Base-by-base conservation (phyloP, 2,329 filamentous ascomycete species). In the Aspergillus transmontanensis region DNA sequence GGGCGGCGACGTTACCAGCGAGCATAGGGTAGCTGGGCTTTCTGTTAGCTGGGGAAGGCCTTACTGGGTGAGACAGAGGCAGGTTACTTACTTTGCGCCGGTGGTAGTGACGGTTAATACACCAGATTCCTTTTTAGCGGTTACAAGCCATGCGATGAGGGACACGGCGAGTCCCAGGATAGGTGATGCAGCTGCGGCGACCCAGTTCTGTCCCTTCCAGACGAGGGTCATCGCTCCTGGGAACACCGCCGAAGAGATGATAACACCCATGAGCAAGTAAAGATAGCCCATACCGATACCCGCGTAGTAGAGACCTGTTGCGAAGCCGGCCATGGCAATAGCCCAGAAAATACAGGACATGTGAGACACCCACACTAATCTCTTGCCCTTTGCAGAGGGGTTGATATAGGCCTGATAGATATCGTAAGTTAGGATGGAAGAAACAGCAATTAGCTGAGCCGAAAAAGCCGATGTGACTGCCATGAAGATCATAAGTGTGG, bases 231-330 rank as follows among this genome's bases (percentile, higher is more conserved):
- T 81, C 0, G 92, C 90, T 0, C 92, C 91, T 0, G 94, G 93
- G 14, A 97, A 84, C 4, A 96, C 93, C 3, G 92, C 93, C 0
- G 91, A 87, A 0, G 90, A 93, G 73, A 97, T 95, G 71, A 97
- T 92, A 57, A 93, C 91, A 9, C 93, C 94, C 93, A 97, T 97
- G 73, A 96, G 86, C 1, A 96, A 82, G 73, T 96, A 96, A 3
- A 96, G 83, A 72, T 94, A 96, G 12, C 93, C 93, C 91, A 97
- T 95, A 12, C 87, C 90, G 64, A 97, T 90, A 23, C 90, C 89
- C 2, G 87, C 88, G 66, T 91, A 90, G 75, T 82, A 87, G 0
- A 95, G 85, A 0, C 91, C 92, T 0, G 92, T 91, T 0, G 89
- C 89, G 77, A 96, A 92, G 1, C 82, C 86, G 16, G 92, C 91